Conservation (phyloP, 805 yeast species). For the Candida yuanshanica region DNA sequence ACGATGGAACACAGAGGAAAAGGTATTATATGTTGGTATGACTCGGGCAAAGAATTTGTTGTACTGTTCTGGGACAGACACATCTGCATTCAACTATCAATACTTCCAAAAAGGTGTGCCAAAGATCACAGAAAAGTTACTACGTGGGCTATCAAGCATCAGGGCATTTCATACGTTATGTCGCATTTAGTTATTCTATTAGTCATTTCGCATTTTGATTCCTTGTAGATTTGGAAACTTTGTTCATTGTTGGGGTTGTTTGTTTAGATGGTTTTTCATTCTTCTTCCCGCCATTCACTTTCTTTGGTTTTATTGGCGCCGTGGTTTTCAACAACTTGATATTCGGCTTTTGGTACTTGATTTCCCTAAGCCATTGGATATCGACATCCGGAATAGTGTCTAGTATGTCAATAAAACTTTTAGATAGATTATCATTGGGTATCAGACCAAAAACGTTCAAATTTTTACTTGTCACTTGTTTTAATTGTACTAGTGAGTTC, state of each 20-base stretch:
- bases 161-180: not conserved
- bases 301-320: conserved; percentile 35
- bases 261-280: not conserved
- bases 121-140: not conserved
- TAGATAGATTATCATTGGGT: conserved; percentile 1
- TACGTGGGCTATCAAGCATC: not conserved
- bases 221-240: not conserved
- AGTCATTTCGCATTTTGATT: not conserved
- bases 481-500: conserved; percentile 26
- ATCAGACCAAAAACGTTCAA: conserved; percentile 28
- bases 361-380: conserved; percentile 41
- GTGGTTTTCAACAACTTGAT: conserved; percentile 40
- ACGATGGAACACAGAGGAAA: conserved; percentile 26
- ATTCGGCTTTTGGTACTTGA: conserved; percentile 31
- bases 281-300: conserved; percentile 2
- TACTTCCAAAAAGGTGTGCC: not conserved
- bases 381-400: conserved; percentile 30
- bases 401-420: conserved; percentile 24
- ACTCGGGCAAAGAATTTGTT: conserved; percentile 50
- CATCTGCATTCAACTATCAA: not conserved
- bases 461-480: conserved; percentile 26
- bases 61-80: conserved; percentile 15
- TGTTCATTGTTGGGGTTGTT: not conserved
- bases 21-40: conserved; percentile 56
- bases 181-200: not conserved